Percentiles rank a stretch among this genome's conserved stretches.
Evolutionary conservation across 345 rosid genomes (phyloP).

Genomic region (Cochlearia excelsa): DNA sequence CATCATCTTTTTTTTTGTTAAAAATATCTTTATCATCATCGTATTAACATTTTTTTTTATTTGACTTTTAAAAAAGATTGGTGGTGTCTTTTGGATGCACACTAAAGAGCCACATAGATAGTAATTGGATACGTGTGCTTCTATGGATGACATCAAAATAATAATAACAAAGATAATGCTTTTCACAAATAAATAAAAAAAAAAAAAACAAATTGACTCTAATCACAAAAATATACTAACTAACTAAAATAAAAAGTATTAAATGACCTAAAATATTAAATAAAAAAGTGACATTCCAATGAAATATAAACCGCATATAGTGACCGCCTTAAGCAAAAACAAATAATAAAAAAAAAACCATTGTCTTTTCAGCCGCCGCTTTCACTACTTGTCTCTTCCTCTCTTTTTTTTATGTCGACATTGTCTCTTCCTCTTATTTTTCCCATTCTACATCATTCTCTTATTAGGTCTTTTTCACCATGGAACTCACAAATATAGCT

Average conservation of each 20-base stretch:
- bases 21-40: too few relatives aligned
- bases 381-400: conserved; percentile 29
- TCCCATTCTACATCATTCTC: neutral
- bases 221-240: conserved; percentile 16
- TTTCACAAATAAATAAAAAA: too few relatives aligned
- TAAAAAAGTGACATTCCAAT: conserved; percentile 12
- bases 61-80: too few relatives aligned
- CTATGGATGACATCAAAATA: too few relatives aligned
- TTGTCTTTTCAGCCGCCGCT: conserved; percentile 38
- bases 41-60: too few relatives aligned
- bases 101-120: too few relatives aligned
- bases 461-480: neutral
- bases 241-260: conserved; percentile 15
- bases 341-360: conserved; percentile 7
- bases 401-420: neutral
- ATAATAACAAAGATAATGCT: too few relatives aligned
- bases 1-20: too few relatives aligned
- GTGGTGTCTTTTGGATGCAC: too few relatives aligned
- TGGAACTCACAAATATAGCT: conserved; percentile 37
- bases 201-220: too few relatives aligned
- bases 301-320: conserved; percentile 37
- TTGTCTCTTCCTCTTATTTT: conserved; percentile 9
- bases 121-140: too few relatives aligned
- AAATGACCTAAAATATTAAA: neutral
- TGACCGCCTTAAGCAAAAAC: conserved; percentile 33